Base-by-base conservation (phyloP, 306 rosid genomes). In the Sesbania bispinosa region DNA sequence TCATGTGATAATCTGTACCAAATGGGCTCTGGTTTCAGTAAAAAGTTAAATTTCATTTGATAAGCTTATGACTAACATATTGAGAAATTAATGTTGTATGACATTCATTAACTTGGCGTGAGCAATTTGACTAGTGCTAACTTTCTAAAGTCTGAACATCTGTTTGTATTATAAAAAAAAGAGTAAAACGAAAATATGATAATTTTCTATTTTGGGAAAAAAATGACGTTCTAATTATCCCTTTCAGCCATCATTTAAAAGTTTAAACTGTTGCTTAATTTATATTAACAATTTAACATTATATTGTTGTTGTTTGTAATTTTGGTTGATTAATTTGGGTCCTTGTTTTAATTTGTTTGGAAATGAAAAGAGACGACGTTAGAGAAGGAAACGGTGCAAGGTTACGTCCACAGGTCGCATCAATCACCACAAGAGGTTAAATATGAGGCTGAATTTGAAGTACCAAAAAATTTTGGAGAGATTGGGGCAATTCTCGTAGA, bases 401-500 rank as follows among this genome's bases (percentile, higher is more conserved):
- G 69, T 0, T 75, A 64, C 13, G 98, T 82, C 8, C 92, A 73
- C 27, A 74, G 19, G 38, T 8, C 58, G 16, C 2, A 16, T 2
- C 27, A 35, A n/a, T 65, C 62, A 20, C 0, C 74, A 3, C 6
- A 29, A 0, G 75, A 42, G 20, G 53, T 83, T 6, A 73, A 46
- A 30, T 92, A 89, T 54, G 88, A 78, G 74, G 38, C 87, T 1
- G 83, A 74, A 7, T 71, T n/a, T 14, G 82, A 85, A 19, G 79
- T 92, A 18, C 68, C 85, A 4, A 2, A 3, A 0, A 66, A 27
- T 45, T 92, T 88, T 4, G 98, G 96, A 4, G 81, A 76, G 52
- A 53, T 92, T 8, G 98, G 96, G 1, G 98, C 88, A 0, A 5
- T 92, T 27, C 14, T 85, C 1, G 73, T 92, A n/a, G 92, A 89